phyloP scores from a whole-genome alignment of 2,329 filamentous ascomycete species.

The Curvularia verruculosa region DNA sequence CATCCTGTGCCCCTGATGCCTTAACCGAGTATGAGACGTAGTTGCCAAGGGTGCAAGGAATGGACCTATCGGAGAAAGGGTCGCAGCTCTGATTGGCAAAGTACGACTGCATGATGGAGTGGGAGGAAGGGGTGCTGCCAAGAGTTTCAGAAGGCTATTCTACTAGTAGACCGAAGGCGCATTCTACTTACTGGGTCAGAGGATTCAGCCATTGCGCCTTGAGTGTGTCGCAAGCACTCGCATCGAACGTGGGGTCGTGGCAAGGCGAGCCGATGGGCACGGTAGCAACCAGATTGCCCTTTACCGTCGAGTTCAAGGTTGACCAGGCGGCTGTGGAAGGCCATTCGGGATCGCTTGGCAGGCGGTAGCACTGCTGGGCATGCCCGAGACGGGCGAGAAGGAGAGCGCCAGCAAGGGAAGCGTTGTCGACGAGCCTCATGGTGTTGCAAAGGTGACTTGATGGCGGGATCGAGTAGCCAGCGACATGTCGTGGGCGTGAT shows the following conservation, averaged over 20 bases:
- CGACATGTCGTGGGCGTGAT: background rate
- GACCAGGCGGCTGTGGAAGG: constrained; percentile 41
- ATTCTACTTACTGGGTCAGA: constrained; percentile 26
- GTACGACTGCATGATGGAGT: constrained; percentile 17
- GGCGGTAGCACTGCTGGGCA: constrained; percentile 14
- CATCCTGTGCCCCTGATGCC: constrained; percentile 14
- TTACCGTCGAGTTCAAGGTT: constrained; percentile 47
- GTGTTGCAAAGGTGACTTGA: constrained; percentile 3
- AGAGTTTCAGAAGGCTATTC: constrained; percentile 6
- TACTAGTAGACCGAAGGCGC: background rate
- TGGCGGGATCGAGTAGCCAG: constrained; percentile 1
- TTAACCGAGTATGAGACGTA: constrained; percentile 46
- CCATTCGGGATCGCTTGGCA: constrained; percentile 48
- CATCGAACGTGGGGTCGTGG: constrained; percentile 37
- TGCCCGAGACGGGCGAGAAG: constrained; percentile 3
- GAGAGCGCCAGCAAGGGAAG: constrained; percentile 7
- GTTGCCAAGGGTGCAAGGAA: constrained; percentile 29
- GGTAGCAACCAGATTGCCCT: constrained; percentile 48
- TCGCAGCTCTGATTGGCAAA: constrained; percentile 25
- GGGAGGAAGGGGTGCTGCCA: constrained; percentile 13
- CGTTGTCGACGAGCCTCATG: constrained; percentile 13
- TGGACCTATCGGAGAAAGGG: constrained; percentile 15
- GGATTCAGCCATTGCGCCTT: constrained; percentile 25
- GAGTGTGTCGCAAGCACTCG: constrained; percentile 19
- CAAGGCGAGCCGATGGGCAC: constrained; percentile 49